phyloP scores from a whole-genome alignment of 2,329 filamentous ascomycete species.

The Pseudohalonectria lignicola region DNA sequence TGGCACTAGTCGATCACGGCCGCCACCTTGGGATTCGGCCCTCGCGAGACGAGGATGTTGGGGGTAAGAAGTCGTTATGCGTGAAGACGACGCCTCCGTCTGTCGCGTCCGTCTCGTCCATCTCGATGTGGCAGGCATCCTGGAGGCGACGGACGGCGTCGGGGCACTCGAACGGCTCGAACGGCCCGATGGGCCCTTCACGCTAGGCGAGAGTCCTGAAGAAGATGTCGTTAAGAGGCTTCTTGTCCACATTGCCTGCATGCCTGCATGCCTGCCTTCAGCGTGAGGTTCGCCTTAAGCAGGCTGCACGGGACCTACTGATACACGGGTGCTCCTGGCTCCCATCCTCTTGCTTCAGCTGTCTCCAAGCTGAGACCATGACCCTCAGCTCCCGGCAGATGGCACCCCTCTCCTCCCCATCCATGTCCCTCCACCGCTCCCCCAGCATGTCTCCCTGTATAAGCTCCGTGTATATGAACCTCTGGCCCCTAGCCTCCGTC shows the following conservation, averaged over 20 bases:
- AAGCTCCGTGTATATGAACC: slow-evolving; percentile 16
- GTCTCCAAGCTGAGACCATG: slow-evolving; percentile 8
- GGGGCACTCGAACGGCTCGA: not conserved
- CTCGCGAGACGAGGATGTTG: slow-evolving; percentile 19
- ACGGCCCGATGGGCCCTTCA: too few species aligned
- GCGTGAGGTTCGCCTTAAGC: too few species aligned
- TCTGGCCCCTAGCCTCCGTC: slow-evolving; percentile 10
- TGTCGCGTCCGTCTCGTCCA: slow-evolving; percentile 8
- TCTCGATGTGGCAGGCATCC: slow-evolving; percentile 12
- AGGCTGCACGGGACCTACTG: too few species aligned
- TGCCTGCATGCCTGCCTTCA: slow-evolving; percentile 5
- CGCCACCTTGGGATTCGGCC: slow-evolving; percentile 10
- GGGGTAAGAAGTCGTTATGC: slow-evolving; percentile 20
- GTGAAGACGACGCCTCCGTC: slow-evolving; percentile 17
- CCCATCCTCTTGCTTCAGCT: too few species aligned
- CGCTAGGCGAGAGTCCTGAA: too few species aligned
- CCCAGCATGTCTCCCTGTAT: slow-evolving; percentile 9
- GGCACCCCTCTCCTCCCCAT: slow-evolving; percentile 3
- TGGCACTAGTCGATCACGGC: slow-evolving; percentile 22
- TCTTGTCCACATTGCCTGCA: slow-evolving; percentile 8
- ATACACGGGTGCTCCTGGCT: slow-evolving; percentile 4
- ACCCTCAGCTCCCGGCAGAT: slow-evolving; percentile 11
- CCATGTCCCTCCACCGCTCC: slow-evolving; percentile 7
- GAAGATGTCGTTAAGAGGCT: slow-evolving; percentile 13
- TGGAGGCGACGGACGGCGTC: slow-evolving; percentile 7